phyloP scores from a whole-genome alignment of 83 land plant species.

The Larix sibirica region DNA sequence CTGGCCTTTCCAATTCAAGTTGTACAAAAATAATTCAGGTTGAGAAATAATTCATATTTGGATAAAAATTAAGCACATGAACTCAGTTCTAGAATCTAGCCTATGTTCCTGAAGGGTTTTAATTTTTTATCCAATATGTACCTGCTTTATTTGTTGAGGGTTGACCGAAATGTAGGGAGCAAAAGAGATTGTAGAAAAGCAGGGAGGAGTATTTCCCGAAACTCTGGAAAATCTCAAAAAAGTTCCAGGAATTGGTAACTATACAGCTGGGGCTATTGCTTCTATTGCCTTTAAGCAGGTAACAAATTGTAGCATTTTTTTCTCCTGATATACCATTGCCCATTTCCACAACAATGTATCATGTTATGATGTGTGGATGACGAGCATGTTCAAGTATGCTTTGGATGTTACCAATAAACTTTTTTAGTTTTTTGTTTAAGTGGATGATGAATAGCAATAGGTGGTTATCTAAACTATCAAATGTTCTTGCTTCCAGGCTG shows the following conservation, averaged over 20 bases:
- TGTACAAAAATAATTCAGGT: background rate
- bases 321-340: background rate
- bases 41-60: background rate
- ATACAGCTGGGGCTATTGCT: constrained; percentile 99
- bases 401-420: background rate
- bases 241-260: constrained; percentile 90
- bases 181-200: constrained; percentile 58
- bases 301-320: background rate
- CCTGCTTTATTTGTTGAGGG: background rate
- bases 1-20: background rate
- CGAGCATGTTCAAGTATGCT: background rate
- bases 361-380: background rate
- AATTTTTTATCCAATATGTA: background rate
- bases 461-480: background rate
- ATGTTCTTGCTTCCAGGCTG: constrained; percentile 52
- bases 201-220: constrained; percentile 66
- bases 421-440: background rate
- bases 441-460: background rate
- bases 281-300: constrained; percentile 95
- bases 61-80: background rate
- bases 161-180: constrained; percentile 62
- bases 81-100: background rate
- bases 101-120: background rate
- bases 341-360: background rate
- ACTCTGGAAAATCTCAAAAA: constrained; percentile 55